Evolutionary conservation across 306 rosid species (phyloP), one percentile per base, ranked within the genome.

Genomic region (Gynostemma pentaphyllum): DNA sequence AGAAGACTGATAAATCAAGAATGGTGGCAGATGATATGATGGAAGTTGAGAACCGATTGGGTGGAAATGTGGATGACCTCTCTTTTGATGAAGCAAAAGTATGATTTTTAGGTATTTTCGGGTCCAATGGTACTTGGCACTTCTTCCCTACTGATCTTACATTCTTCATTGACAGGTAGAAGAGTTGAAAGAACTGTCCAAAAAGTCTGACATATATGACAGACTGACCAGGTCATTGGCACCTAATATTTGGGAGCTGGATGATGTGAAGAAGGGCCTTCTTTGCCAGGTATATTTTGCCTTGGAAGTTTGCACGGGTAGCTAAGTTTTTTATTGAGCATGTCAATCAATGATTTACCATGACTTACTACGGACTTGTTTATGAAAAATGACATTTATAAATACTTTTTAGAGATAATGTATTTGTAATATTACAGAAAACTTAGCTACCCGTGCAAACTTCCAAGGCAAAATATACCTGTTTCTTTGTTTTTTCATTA

Each of bases 171-270:
- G 68, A 32, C 80, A 92, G 96, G 85, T 88, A 68, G 88, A 86
- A 50, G 74, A 79, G 69, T 70, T 92, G 72, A 92, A 81, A 72
- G 88, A 88, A 78, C 79, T 92, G 61, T 85, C 99, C 0, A 85
- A 82, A 73, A 74, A 61, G 53, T 90, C 95, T 13, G 94, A 92
- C 76, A 84, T 92, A 69, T 88, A 92, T 73, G 96, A 92, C 62
- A 82, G 82, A 57, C 68, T 92, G 55, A 92, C 95, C 42, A 92
- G 81, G 64, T 92, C 99, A 10, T 73, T 88, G 82, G 96, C 96
- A 2, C 96, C 99, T 44, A 92, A 92, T 77, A 92, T 92, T 74
- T 92, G 99, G 96, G 96, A 92, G 80, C 85, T 92, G 32, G 99
- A 92, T 27, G 96, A 92, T 60, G 96, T 92, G 14, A 92, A 92